phyloP scores from a whole-genome alignment of 2,329 filamentous ascomycete species.

The Amesomyces nigricolor region DNA sequence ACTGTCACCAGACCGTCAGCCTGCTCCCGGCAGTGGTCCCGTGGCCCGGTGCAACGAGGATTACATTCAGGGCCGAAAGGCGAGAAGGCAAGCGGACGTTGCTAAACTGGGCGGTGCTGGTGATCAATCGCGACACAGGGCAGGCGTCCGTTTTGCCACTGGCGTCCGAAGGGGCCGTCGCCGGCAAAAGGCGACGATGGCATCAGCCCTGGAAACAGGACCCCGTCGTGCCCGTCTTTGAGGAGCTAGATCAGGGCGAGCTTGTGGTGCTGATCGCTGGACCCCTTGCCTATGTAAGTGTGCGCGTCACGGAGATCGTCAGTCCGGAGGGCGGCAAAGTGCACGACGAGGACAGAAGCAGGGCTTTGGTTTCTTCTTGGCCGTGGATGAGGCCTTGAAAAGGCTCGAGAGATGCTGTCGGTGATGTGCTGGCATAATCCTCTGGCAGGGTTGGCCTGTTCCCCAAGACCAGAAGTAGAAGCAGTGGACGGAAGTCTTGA shows the following conservation, averaged over 20 bases:
- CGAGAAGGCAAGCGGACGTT: neutral
- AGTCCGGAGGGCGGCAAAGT: neutral
- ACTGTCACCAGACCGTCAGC: slow-evolving; percentile 1
- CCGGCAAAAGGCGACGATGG: too few relatives aligned
- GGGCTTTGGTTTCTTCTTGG: neutral
- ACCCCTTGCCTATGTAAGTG: neutral
- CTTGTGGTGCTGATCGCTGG: slow-evolving; percentile 6
- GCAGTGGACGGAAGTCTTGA: too few relatives aligned
- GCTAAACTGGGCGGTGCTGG: neutral
- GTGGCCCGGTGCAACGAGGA: neutral
- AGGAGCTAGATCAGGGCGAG: neutral
- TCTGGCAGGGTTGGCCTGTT: too few relatives aligned
- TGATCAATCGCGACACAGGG: neutral
- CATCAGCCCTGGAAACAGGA: too few relatives aligned
- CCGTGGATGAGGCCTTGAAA: neutral
- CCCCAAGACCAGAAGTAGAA: too few relatives aligned
- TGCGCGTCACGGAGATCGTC: neutral
- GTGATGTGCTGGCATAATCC: too few relatives aligned
- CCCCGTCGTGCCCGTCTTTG: neutral
- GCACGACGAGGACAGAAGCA: neutral
- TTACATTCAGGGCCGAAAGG: neutral
- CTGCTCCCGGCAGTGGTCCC: neutral
- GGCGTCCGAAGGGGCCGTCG: neutral
- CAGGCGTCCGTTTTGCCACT: slow-evolving; percentile 1
- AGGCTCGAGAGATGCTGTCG: too few relatives aligned